Evolutionary conservation across 2,329 filamentous ascomycete genomes (phyloP).

Genomic region (Epicoccum sorghinum): DNA sequence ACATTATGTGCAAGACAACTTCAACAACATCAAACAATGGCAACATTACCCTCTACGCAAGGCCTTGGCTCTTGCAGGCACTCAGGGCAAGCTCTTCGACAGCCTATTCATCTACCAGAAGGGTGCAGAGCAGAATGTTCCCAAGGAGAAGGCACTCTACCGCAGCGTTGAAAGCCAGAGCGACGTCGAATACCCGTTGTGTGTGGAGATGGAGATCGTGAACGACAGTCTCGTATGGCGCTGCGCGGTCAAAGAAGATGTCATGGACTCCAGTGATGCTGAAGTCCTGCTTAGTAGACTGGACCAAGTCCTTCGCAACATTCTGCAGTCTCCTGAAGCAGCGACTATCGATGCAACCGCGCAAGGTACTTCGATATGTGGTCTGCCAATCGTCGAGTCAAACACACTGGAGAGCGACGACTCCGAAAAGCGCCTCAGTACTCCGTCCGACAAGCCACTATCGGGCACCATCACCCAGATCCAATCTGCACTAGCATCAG

Average conservation of each 20-base stretch:
- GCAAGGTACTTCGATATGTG: conserved; percentile 67
- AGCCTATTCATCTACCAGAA: conserved; percentile 72
- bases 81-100: conserved; percentile 62
- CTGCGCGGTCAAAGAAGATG: conserved; percentile 68
- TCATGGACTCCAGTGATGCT: conserved; percentile 57
- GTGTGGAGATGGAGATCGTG: conserved; percentile 76
- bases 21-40: conserved; percentile 69
- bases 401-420: background rate
- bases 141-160: conserved; percentile 58
- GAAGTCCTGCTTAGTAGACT: conserved; percentile 63
- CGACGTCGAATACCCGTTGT: conserved; percentile 80
- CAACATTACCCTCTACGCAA: conserved; percentile 80
- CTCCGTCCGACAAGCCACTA: conserved; percentile 20
- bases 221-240: conserved; percentile 69
- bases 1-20: conserved; percentile 73
- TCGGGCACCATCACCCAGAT: conserved; percentile 49
- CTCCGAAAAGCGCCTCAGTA: background rate
- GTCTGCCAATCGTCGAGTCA: conserved; percentile 52
- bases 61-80: conserved; percentile 61
- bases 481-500: conserved; percentile 54
- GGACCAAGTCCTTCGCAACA: conserved; percentile 62
- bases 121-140: conserved; percentile 52
- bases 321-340: conserved; percentile 58
- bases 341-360: conserved; percentile 62
- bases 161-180: conserved; percentile 68